Evolutionary conservation across 192 early-diverging fungal genomes (phyloP), one percentile per base, ranked within the genome.

Genomic region (Coemansia sp.): DNA sequence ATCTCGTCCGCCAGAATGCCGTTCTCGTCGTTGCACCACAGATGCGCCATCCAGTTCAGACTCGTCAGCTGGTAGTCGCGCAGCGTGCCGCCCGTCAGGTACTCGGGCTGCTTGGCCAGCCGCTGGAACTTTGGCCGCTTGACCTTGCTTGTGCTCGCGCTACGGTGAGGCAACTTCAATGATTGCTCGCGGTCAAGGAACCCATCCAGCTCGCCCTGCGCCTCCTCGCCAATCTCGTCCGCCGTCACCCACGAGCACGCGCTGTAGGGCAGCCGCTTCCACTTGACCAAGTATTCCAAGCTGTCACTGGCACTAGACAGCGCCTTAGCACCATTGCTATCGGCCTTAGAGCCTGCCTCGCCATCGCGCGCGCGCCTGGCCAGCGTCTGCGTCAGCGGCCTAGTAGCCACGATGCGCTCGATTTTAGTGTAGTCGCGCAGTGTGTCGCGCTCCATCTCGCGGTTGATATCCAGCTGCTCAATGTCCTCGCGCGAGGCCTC

Each of bases 1-100:
- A 91, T 89, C 81, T 98, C 96, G 69, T 98, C 96, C 0, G 96
- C 98, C 35, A 98, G 66, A 64, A 99, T 98, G 5, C 96, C 98
- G 70, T 98, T 98, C 73, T 94, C 85, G 79, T 97, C 93, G 55
- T 87, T 85, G 68, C 93, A 92, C 96, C 96, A 99, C 42, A 98
- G 79, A 61, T 90, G 86, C 3, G 93, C 94, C 89, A 96, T 92
- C 98, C 98, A 99, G 77, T 96, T 98, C 39, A 99, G 77, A 36
- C 95, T 95, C 23, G 89, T 87, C 42, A 97, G 68, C 78, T 99
- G 98, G 73, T 98, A 99, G 66, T 98, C 95, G 36, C 96, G 88
- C 50, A 99, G 86, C 57, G 93, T 84, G 14, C 96, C 95, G 36
- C 94, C 94, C 0, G 66, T 67, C 64, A 98, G 76, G 68, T 91